These are phyloP conservation scores for Arthrobotrys iridis DNA, from an alignment of 2,329 filamentous ascomycete species.

Conservation along the genomic window DNA sequence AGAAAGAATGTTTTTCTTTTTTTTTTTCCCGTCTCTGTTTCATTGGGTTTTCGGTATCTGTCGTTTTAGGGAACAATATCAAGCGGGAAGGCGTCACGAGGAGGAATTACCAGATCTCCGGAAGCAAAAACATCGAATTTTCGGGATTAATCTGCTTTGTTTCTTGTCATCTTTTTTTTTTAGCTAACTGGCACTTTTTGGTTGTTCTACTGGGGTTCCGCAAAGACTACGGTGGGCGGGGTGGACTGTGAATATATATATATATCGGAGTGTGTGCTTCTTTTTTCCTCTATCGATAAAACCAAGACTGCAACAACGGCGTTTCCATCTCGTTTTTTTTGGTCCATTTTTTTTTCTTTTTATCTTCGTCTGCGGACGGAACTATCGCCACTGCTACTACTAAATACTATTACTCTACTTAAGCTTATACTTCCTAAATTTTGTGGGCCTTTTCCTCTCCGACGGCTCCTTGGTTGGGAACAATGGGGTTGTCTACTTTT, in stretches of 20 bases:
- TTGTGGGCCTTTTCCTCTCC: background rate
- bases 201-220: conserved; percentile 7
- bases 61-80: conserved; percentile 16
- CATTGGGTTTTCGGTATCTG: conserved; percentile 14
- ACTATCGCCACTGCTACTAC: conserved; percentile 32
- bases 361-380: conserved; percentile 13
- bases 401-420: conserved; percentile 28
- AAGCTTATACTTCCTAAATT: too few species aligned
- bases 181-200: background rate
- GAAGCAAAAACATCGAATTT: conserved; percentile 19
- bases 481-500: background rate
- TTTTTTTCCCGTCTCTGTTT: conserved; percentile 22
- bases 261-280: conserved; percentile 1
- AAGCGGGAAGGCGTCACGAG: conserved; percentile 21
- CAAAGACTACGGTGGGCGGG: conserved; percentile 15
- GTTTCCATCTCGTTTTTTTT: conserved; percentile 6
- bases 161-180: background rate
- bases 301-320: conserved; percentile 22
- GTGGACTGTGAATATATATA: conserved; percentile 25
- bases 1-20: conserved; percentile 15
- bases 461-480: background rate
- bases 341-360: conserved; percentile 27
- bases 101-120: conserved; percentile 24
- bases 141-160: conserved; percentile 7
- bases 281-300: conserved; percentile 7